Conservation (phyloP, 352 stramenopile species). For the Globisporangium uncinulatum region DNA sequence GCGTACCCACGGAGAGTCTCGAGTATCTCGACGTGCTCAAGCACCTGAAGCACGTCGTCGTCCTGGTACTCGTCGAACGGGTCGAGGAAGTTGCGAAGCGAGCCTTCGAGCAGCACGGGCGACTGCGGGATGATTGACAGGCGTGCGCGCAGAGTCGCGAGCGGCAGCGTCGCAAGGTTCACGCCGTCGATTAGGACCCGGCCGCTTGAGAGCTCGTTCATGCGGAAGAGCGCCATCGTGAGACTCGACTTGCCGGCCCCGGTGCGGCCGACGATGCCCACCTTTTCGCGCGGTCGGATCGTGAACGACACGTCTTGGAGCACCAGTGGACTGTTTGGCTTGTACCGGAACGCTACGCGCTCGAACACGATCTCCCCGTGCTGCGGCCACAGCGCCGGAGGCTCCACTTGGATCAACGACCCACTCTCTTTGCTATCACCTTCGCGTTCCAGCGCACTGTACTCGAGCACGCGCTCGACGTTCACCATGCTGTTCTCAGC, state of each 20-base stretch:
- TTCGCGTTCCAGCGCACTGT: constrained; percentile 27
- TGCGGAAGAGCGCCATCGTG: constrained; percentile 73
- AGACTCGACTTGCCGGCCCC: constrained; percentile 74
- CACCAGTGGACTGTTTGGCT: constrained; percentile 23
- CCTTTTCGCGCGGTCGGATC: constrained; percentile 43
- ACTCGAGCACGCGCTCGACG: constrained; percentile 39
- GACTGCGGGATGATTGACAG: constrained; percentile 68
- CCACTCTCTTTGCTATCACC: not conserved
- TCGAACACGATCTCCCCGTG: constrained; percentile 71
- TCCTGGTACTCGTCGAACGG: constrained; percentile 75
- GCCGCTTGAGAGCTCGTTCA: constrained; percentile 80
- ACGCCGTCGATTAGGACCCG: constrained; percentile 64
- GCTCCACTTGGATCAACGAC: constrained; percentile 17
- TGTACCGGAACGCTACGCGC: constrained; percentile 47
- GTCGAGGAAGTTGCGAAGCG: constrained; percentile 84
- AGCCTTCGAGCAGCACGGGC: constrained; percentile 86
- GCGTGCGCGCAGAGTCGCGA: constrained; percentile 59
- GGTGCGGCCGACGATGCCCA: constrained; percentile 26
- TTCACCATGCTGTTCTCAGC: constrained; percentile 43
- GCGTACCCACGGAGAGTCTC: not conserved
- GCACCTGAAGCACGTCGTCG: constrained; percentile 32
- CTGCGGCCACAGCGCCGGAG: constrained; percentile 46
- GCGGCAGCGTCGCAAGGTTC: constrained; percentile 53
- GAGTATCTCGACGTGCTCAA: constrained; percentile 22
- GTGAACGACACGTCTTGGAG: constrained; percentile 36